These are phyloP conservation scores for Phyllosticta paracitricarpa DNA, from an alignment of 2,329 filamentous ascomycete species.

Conservation along the genomic window DNA sequence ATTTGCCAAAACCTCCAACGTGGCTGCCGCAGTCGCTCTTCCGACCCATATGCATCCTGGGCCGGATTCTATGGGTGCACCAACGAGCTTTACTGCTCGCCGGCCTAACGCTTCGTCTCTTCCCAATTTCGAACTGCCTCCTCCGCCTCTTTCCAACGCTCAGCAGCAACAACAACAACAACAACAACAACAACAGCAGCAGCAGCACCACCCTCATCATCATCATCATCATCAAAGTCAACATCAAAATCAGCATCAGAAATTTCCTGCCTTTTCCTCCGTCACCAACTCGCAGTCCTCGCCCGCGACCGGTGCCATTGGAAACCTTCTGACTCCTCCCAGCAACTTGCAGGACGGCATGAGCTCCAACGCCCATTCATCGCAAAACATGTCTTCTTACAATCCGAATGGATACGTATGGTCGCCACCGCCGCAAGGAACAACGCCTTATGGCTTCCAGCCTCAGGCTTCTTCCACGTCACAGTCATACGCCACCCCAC, in stretches of 20 bases:
- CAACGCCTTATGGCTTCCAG: conserved; percentile 45
- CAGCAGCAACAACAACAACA: not conserved
- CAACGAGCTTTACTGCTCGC: conserved; percentile 59
- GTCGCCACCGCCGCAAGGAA: conserved; percentile 46
- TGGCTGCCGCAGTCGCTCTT: conserved; percentile 53
- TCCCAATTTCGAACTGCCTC: conserved; percentile 59
- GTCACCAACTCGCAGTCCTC: conserved; percentile 36
- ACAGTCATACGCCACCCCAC: conserved; percentile 25
- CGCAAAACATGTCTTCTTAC: conserved; percentile 48
- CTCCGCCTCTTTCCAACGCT: conserved; percentile 46
- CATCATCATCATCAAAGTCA: not conserved
- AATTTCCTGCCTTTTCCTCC: conserved; percentile 19
- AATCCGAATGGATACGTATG: conserved; percentile 53
- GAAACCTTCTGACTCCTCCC: conserved; percentile 53
- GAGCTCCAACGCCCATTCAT: conserved; percentile 48
- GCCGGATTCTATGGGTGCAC: conserved; percentile 50
- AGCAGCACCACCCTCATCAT: not conserved
- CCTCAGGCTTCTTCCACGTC: conserved; percentile 17
- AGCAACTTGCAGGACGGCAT: conserved; percentile 49
- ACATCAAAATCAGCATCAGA: conserved; percentile 17
- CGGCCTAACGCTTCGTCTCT: conserved; percentile 60
- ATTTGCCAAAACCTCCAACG: conserved; percentile 42
- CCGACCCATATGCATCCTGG: conserved; percentile 53
- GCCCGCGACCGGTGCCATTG: conserved; percentile 37
- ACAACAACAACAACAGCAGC: not conserved